Conservation (phyloP, 2,329 filamentous ascomycete species). For the Ophiostoma ulmi region DNA sequence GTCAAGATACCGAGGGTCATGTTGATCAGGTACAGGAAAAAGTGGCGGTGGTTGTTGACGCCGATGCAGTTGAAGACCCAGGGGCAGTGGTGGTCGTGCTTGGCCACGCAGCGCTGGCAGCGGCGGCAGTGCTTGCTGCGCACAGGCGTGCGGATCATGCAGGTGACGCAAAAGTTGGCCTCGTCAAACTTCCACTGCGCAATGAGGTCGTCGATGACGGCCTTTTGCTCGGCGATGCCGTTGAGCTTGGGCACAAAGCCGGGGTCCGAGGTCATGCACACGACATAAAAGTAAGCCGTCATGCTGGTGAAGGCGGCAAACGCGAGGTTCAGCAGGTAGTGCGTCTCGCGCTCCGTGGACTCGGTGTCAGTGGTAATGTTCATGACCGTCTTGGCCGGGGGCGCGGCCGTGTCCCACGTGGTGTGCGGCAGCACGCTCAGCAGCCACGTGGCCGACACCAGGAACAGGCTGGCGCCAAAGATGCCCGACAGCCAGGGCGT, state of each 20-base stretch:
- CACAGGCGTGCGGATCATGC: conserved; percentile 78
- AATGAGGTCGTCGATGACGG: conserved; percentile 46
- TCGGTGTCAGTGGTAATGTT: conserved; percentile 8
- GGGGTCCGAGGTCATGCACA: conserved; percentile 81
- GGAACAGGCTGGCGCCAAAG: conserved; percentile 80
- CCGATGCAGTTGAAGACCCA: conserved; percentile 98
- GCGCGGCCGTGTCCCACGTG: conserved; percentile 30
- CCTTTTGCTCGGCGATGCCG: conserved; percentile 84
- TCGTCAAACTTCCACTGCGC: conserved; percentile 19
- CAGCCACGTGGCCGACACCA: conserved; percentile 71
- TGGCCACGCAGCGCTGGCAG: conserved; percentile 88
- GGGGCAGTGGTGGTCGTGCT: conserved; percentile 95
- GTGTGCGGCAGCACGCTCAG: conserved; percentile 59
- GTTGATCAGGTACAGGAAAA: conserved; percentile 80
- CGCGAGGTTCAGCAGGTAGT: conserved; percentile 70
- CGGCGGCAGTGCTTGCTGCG: conserved; percentile 93
- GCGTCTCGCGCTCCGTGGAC: conserved; percentile 35
- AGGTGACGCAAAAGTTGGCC: conserved; percentile 17
- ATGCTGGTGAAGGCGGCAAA: conserved; percentile 62
- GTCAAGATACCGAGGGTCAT: conserved; percentile 69
- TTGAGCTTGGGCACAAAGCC: conserved; percentile 88
- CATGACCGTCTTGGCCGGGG: conserved; percentile 4
- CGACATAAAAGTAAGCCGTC: conserved; percentile 79
- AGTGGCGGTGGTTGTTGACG: conserved; percentile 92
- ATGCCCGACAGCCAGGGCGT: conserved; percentile 93